Evolutionary conservation across 192 early-diverging fungal genomes (phyloP).

Genomic region (Lobosporangium transversale): DNA sequence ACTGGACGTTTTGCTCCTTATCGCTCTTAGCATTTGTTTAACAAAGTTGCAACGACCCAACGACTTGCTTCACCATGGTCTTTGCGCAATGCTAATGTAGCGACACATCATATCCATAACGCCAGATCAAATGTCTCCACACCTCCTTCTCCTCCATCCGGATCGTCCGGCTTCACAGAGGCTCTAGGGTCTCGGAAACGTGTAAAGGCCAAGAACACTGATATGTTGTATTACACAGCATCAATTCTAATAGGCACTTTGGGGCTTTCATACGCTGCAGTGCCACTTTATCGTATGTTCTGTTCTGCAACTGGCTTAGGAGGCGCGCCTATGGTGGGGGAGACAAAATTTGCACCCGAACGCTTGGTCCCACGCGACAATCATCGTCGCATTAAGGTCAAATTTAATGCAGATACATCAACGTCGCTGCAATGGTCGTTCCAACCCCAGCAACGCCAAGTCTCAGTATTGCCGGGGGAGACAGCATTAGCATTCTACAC

Average conservation of each 20-base stretch:
- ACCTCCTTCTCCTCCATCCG: too few species aligned
- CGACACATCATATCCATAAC: too few species aligned
- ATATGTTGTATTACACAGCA: slow-evolving; percentile 74
- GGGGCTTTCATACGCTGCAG: slow-evolving; percentile 91
- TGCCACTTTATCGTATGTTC: slow-evolving; percentile 94
- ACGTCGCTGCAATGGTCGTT: slow-evolving; percentile 91
- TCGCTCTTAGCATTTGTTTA: neutral
- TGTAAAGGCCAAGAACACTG: slow-evolving; percentile 39
- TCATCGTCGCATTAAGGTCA: slow-evolving; percentile 71
- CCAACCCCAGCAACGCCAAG: slow-evolving; percentile 85
- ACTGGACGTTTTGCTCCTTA: too few species aligned
- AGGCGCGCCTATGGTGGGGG: slow-evolving; percentile 88
- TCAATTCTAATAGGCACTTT: slow-evolving; percentile 86
- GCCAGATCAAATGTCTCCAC: too few species aligned
- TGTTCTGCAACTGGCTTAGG: slow-evolving; percentile 93
- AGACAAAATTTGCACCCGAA: slow-evolving; percentile 69
- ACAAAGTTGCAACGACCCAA: too few species aligned
- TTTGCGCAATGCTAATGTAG: too few species aligned
- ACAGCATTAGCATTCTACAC: slow-evolving; percentile 97
- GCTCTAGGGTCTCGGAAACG: slow-evolving; percentile 19
- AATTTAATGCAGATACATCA: slow-evolving; percentile 78
- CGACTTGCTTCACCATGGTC: too few species aligned
- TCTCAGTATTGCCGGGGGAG: slow-evolving; percentile 94
- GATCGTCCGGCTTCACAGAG: slow-evolving; percentile 12
- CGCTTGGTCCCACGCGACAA: slow-evolving; percentile 71